phyloP scores from a whole-genome alignment of 495 filamentous ascomycete species.

The Jackrogersella minutella region DNA sequence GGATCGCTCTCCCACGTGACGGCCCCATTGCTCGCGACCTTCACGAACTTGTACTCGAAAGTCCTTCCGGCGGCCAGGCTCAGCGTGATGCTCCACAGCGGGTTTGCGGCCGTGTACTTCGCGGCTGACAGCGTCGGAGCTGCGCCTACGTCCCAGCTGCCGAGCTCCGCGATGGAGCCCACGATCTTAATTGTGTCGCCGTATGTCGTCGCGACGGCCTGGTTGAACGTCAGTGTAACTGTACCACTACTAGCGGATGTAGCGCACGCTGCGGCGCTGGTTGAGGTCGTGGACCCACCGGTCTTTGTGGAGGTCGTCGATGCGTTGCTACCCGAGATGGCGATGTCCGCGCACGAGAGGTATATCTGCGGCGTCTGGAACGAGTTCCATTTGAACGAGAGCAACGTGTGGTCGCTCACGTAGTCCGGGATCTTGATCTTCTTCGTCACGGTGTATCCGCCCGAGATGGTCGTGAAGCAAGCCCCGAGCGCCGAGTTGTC shows the following conservation, averaged over 20 bases:
- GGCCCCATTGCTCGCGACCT: constrained; percentile 54
- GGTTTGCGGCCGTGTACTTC: constrained; percentile 56
- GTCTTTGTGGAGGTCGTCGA: constrained; percentile 36
- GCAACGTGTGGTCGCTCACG: constrained; percentile 58
- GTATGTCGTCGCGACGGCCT: constrained; percentile 56
- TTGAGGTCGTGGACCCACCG: constrained; percentile 39
- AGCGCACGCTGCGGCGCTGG: constrained; percentile 12
- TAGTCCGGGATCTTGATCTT: constrained; percentile 60
- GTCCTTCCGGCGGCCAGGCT: constrained; percentile 54
- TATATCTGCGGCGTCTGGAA: constrained; percentile 66
- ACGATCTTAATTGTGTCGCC: constrained; percentile 61
- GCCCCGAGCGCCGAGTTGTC: constrained; percentile 55
- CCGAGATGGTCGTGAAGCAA: constrained; percentile 61
- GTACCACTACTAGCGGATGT: constrained; percentile 7
- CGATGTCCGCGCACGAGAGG: constrained; percentile 63
- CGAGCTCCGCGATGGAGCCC: constrained; percentile 59
- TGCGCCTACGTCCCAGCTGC: constrained; percentile 54
- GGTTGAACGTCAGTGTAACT: constrained; percentile 59
- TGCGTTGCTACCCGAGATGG: constrained; percentile 44
- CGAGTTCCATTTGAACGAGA: constrained; percentile 65
- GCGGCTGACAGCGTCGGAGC: constrained; percentile 57
- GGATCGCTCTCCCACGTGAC: constrained; percentile 66
- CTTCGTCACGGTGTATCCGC: constrained; percentile 64
- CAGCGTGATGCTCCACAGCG: constrained; percentile 58
- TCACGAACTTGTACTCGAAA: constrained; percentile 70